Evolutionary conservation across 2,329 filamentous ascomycete species (phyloP), one percentile per base, ranked within the genome.

Genomic region (Claviceps sp.): DNA sequence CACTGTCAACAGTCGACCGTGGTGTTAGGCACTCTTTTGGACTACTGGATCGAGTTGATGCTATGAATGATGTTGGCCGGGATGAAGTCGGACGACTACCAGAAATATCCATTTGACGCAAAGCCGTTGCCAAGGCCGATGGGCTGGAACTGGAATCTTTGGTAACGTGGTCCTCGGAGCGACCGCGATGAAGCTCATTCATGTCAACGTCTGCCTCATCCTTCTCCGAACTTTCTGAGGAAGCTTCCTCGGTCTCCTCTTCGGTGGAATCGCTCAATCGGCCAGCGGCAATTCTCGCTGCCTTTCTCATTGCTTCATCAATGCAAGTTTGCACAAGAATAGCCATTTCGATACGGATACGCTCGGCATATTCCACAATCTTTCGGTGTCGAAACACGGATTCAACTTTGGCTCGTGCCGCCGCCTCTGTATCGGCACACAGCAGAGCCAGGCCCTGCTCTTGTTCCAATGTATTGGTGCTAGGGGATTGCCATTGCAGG

Each of bases 241-340:
- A 59, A 16, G 58, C 59, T 30, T 60, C 56, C 17, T 61, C 58
- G 16, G 79, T 80, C 48, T 81, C 78, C 6, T 77, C 77, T 46
- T 80, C 80, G 26, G 77, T 73, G 1, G 88, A 91, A 62, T 94
- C 89, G 57, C 85, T 91, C 16, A 94, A 71, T 50, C 90, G 82
- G 11, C 91, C 91, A 44, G 87, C 83, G 46, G 89, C 89, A 58
- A 96, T 91, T 48, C 84, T 84, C 52, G 87, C 87, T 50, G 93
- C 90, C 68, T 97, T 96, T 57, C 80, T 81, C 68, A 97, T 78
- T 8, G 93, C 93, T 56, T 89, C 89, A 55, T 94, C 85, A 50
- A 98, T 95, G 64, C 93, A 98, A 60, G 96, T 89, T 62, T 97
- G 89, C 2, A 98, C 91, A 53, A 96, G 76, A 26, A 94, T 80